phyloP scores from a whole-genome alignment of 352 stramenopile genomes.

The Pythium brassicae region DNA sequence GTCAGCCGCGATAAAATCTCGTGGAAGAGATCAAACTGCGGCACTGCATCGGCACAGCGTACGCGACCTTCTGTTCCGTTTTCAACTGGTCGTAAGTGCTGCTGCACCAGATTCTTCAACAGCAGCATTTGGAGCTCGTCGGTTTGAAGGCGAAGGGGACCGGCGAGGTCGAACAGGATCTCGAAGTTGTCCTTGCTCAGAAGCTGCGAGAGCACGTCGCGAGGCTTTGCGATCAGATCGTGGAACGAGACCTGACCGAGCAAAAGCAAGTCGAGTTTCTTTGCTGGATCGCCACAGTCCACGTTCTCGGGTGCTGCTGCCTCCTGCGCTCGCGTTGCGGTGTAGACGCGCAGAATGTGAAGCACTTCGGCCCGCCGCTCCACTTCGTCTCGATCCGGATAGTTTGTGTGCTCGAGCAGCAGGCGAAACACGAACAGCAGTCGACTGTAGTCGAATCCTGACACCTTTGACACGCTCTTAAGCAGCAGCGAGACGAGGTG shows the following conservation, averaged over 20 bases:
- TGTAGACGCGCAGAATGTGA: slow-evolving; percentile 34
- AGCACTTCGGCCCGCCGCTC: slow-evolving; percentile 58
- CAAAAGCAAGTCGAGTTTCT: neutral
- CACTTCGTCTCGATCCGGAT: slow-evolving; percentile 53
- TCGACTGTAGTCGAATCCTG: slow-evolving; percentile 57
- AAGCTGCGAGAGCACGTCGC: slow-evolving; percentile 42
- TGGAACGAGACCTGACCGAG: slow-evolving; percentile 51
- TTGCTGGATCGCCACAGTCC: neutral
- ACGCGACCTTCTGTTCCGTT: neutral
- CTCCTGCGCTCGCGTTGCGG: slow-evolving; percentile 6
- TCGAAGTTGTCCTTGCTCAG: slow-evolving; percentile 48
- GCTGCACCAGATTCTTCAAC: slow-evolving; percentile 60
- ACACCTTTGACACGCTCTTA: slow-evolving; percentile 47
- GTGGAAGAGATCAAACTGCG: slow-evolving; percentile 28
- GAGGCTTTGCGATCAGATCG: slow-evolving; percentile 53
- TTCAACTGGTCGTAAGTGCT: slow-evolving; percentile 1
- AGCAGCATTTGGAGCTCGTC: slow-evolving; percentile 76
- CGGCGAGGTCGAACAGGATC: slow-evolving; percentile 36
- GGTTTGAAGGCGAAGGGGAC: slow-evolving; percentile 50
- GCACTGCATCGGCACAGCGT: neutral
- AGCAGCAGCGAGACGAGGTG: slow-evolving; percentile 51
- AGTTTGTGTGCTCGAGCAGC: slow-evolving; percentile 56
- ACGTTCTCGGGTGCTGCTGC: neutral
- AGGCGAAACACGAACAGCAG: slow-evolving; percentile 72
- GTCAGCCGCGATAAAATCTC: slow-evolving; percentile 24